A percentile compares a stretch with the other conserved stretches of the same genome.
Conservation (phyloP, 2,329 filamentous ascomycete genomes). For the Aphanocladium album region DNA sequence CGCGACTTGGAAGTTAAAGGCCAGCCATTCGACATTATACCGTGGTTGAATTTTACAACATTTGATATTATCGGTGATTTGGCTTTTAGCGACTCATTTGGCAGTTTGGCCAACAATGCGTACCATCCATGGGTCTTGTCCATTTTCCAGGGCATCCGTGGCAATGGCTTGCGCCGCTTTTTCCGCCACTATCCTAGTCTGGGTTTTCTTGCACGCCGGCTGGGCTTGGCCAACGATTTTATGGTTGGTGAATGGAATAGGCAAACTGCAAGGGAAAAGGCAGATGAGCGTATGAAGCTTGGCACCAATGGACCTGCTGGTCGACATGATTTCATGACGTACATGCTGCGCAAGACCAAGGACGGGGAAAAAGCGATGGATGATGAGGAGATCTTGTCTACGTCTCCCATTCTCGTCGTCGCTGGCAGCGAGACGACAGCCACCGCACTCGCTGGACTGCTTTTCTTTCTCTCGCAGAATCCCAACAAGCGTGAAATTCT, state of each 20-base stretch:
- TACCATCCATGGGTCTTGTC: slow-evolving; percentile 23
- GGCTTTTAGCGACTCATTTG: slow-evolving; percentile 39
- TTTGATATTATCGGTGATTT: slow-evolving; percentile 38
- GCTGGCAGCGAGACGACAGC: slow-evolving; percentile 32
- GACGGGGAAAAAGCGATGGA: slow-evolving; percentile 26
- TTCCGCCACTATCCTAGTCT: slow-evolving; percentile 12
- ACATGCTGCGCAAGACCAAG: slow-evolving; percentile 27
- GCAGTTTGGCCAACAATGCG: slow-evolving; percentile 25
- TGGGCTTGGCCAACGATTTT: slow-evolving; percentile 4
- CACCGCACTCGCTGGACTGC: slow-evolving; percentile 24
- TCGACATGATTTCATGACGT: slow-evolving; percentile 21
- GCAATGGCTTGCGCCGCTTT: slow-evolving; percentile 14
- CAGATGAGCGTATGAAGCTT: slow-evolving; percentile 18
- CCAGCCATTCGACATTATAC: slow-evolving; percentile 22
- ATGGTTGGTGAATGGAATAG: slow-evolving; percentile 13
- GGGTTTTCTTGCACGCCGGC: neutral
- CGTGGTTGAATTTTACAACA: slow-evolving; percentile 33
- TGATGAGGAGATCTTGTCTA: slow-evolving; percentile 28
- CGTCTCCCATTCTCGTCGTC: slow-evolving; percentile 21
- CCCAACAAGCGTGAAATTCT: slow-evolving; percentile 27
- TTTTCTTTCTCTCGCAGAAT: slow-evolving; percentile 27
- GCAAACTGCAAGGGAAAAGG: slow-evolving; percentile 19
- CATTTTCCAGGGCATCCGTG: slow-evolving; percentile 18
- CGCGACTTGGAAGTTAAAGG: slow-evolving; percentile 14
- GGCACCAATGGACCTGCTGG: slow-evolving; percentile 18